These are phyloP conservation scores for Spinacia oleracea DNA, from an alignment of 179 eudicot species.

Conservation along the genomic window DNA sequence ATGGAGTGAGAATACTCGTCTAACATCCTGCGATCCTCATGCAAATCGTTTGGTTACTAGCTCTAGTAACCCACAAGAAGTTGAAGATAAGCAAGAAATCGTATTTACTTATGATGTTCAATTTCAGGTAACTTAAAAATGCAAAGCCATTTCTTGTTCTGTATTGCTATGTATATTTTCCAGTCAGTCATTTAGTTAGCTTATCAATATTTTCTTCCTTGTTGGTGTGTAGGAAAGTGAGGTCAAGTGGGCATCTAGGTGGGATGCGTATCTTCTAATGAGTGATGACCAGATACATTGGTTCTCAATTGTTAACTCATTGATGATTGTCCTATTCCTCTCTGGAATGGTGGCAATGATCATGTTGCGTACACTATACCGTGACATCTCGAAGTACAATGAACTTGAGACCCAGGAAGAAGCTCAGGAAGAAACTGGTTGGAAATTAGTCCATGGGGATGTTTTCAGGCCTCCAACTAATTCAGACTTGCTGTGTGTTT, in stretches of 20 bases:
- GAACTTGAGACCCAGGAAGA: conserved; percentile 40
- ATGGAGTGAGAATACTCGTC: conserved; percentile 41
- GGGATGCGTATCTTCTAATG: conserved; percentile 42
- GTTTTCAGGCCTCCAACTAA: conserved; percentile 36
- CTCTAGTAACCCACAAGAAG: conserved; percentile 60
- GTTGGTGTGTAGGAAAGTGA: conserved; percentile 27
- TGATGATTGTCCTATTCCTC: conserved; percentile 43
- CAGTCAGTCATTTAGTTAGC: background rate
- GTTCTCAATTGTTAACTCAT: conserved; percentile 39
- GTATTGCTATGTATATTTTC: background rate
- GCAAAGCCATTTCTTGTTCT: background rate
- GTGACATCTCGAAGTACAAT: conserved; percentile 39
- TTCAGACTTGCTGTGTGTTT: conserved; percentile 32
- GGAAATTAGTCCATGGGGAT: conserved; percentile 41
- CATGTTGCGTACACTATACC: conserved; percentile 35
- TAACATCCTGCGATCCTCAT: conserved; percentile 42
- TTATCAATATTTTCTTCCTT: background rate
- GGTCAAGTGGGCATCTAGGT: conserved; percentile 42
- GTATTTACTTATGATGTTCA: conserved; percentile 80
- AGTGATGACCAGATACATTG: conserved; percentile 38
- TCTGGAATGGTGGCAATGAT: conserved; percentile 44
- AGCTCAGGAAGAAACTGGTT: conserved; percentile 43
- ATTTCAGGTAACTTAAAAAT: conserved; percentile 49
- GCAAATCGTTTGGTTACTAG: conserved; percentile 36
- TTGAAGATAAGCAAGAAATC: conserved; percentile 66